phyloP scores from a whole-genome alignment of 225 moss, liverwort and hornwort genomes.

The Physcomitrium patens region DNA sequence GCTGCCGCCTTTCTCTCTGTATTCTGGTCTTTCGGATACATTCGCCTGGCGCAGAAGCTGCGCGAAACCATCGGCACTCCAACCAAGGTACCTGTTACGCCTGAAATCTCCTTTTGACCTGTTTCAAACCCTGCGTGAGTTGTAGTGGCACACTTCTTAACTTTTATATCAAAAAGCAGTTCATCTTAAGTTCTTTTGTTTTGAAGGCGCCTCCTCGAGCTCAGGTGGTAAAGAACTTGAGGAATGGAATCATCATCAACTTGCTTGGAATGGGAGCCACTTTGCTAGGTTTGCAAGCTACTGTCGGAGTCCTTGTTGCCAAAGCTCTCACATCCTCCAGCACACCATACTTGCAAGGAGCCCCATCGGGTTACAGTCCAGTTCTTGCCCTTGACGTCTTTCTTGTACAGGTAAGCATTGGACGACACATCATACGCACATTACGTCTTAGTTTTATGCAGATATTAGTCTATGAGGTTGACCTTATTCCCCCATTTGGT shows the following conservation, averaged over 20 bases:
- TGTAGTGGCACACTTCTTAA: not conserved
- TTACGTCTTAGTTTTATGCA: not conserved
- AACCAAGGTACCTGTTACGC: constrained; percentile 52
- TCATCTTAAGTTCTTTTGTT: too few species aligned
- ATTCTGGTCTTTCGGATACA: constrained; percentile 89
- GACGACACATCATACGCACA: not conserved
- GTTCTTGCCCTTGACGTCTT: constrained; percentile 84
- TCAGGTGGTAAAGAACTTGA: constrained; percentile 81
- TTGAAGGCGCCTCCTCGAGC: constrained; percentile 78
- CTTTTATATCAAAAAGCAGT: too few species aligned
- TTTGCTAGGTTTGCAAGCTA: constrained; percentile 77
- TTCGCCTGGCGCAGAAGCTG: constrained; percentile 68
- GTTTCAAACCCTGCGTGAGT: not conserved
- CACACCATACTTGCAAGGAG: constrained; percentile 76
- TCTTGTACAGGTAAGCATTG: constrained; percentile 69
- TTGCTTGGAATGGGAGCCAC: constrained; percentile 76
- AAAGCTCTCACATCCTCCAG: constrained; percentile 79
- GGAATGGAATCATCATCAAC: constrained; percentile 76
- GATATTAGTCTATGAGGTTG: not conserved
- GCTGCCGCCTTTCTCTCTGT: constrained; percentile 76
- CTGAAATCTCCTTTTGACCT: not conserved
- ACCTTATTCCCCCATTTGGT: not conserved
- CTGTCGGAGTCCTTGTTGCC: constrained; percentile 77
- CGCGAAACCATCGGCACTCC: constrained; percentile 70
- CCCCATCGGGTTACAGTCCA: constrained; percentile 65